Evolutionary conservation across 2,329 filamentous ascomycete species (phyloP).

Genomic region (Orbilia javanica): DNA sequence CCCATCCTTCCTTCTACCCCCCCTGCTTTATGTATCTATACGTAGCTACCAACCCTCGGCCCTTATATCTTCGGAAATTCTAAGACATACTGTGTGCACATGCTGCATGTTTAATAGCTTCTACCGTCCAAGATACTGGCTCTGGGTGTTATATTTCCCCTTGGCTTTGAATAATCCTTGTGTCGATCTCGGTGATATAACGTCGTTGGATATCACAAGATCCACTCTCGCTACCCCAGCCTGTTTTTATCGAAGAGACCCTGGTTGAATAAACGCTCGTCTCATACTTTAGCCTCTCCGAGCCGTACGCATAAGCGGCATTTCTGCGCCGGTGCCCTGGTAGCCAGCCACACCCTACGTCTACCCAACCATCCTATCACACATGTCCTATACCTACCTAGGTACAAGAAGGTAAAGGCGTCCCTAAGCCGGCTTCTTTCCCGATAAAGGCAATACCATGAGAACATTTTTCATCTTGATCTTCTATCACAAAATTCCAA

Average conservation of each 20-base stretch:
- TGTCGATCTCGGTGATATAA: conserved; percentile 4
- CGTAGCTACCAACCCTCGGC: not conserved
- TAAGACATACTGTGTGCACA: conserved; percentile 23
- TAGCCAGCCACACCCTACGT: not conserved
- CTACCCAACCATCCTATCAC: conserved; percentile 32
- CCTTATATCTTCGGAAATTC: conserved; percentile 39
- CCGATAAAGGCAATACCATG: conserved; percentile 36
- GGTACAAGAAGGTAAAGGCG: not conserved
- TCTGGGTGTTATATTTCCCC: not conserved
- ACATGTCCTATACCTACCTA: conserved; percentile 21
- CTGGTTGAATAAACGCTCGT: conserved; percentile 4
- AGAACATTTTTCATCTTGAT: conserved; percentile 22
- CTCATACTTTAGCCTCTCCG: conserved; percentile 13
- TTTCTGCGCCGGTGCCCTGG: conserved; percentile 10
- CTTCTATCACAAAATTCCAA: not conserved
- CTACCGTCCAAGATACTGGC: not conserved
- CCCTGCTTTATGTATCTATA: conserved; percentile 6
- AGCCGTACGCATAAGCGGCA: conserved; percentile 7
- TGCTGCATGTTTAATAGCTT: conserved; percentile 4
- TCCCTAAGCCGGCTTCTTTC: conserved; percentile 22
- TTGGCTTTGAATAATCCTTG: not conserved
- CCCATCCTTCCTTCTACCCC: not conserved
- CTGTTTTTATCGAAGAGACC: conserved; percentile 1
- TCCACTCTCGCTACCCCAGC: conserved; percentile 22
- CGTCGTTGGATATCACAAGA: not conserved